Evolutionary conservation across 768 basidiomycete species (phyloP).

Genomic region (Lactarius indigo): DNA sequence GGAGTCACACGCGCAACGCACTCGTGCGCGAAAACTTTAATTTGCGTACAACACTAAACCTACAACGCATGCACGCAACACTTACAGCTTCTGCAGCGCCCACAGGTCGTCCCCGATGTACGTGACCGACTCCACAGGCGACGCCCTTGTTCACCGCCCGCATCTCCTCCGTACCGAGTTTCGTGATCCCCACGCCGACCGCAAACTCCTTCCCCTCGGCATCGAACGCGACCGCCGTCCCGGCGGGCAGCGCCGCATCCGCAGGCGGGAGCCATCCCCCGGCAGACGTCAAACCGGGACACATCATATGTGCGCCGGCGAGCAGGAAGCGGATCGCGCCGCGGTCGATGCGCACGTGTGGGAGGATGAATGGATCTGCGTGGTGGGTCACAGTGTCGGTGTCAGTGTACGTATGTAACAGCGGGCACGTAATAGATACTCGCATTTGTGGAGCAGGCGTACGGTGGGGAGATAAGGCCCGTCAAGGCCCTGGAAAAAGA

Average conservation of each 20-base stretch:
- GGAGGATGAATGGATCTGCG: slow-evolving; percentile 86
- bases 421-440: slow-evolving; percentile 19
- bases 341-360: slow-evolving; percentile 86
- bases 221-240: slow-evolving; percentile 81
- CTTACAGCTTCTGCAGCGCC: slow-evolving; percentile 58
- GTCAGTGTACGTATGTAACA: not conserved
- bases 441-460: slow-evolving; percentile 89
- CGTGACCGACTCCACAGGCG: slow-evolving; percentile 81
- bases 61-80: not conserved
- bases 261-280: slow-evolving; percentile 84
- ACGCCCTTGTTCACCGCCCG: slow-evolving; percentile 84
- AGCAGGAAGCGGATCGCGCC: slow-evolving; percentile 98
- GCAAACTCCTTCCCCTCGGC: slow-evolving; percentile 97
- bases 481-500: slow-evolving; percentile 97
- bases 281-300: slow-evolving; percentile 89
- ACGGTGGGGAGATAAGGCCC: slow-evolving; percentile 90
- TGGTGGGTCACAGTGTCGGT: no score
- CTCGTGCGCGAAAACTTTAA: not conserved
- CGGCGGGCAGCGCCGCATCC: slow-evolving; percentile 60
- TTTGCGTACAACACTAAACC: not conserved
- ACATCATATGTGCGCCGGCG: slow-evolving; percentile 94
- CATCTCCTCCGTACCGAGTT: slow-evolving; percentile 86
- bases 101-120: slow-evolving; percentile 90
- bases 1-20: not conserved
- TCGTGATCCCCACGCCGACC: slow-evolving; percentile 80